phyloP scores from a whole-genome alignment of 305 asterid species.

The Ilex paraguariensis region DNA sequence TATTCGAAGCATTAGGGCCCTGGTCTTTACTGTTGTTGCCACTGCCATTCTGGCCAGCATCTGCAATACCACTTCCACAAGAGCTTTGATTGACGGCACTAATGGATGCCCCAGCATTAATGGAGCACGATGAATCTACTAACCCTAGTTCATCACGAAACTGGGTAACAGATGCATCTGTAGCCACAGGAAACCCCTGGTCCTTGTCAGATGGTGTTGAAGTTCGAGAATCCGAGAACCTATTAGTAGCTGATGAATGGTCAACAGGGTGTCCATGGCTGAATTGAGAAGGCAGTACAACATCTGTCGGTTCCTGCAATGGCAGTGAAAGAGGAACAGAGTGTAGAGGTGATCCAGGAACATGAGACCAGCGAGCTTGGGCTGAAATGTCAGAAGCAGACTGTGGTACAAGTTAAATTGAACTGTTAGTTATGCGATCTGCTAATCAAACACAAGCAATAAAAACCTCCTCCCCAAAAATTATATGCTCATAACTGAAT shows the following conservation, averaged over 20 bases:
- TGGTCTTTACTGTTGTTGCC: conserved; percentile 28
- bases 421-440: not conserved
- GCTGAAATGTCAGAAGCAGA: conserved; percentile 64
- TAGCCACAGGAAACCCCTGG: conserved; percentile 30
- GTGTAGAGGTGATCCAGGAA: conserved; percentile 62
- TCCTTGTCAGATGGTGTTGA: conserved; percentile 48
- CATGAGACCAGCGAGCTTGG: conserved; percentile 80
- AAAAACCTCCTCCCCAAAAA: not conserved
- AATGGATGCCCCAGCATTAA: conserved; percentile 30
- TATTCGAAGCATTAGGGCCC: conserved; percentile 32
- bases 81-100: conserved; percentile 33
- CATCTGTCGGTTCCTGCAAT: conserved; percentile 61
- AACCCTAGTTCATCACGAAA: conserved; percentile 51
- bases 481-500: too few relatives aligned
- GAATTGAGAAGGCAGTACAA: conserved; percentile 48
- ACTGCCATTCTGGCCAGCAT: conserved; percentile 27
- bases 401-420: conserved; percentile 31
- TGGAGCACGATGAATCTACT: conserved; percentile 40
- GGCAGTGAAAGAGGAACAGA: conserved; percentile 62
- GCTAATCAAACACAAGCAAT: not conserved
- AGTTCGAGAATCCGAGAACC: conserved; percentile 53
- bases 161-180: conserved; percentile 38
- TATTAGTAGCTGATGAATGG: conserved; percentile 41
- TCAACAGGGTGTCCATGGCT: conserved; percentile 46
- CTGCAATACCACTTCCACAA: conserved; percentile 32